These are phyloP conservation scores for Plenodomus tracheiphilus DNA, from an alignment of 2,329 filamentous ascomycete species.

Conservation along the genomic window DNA sequence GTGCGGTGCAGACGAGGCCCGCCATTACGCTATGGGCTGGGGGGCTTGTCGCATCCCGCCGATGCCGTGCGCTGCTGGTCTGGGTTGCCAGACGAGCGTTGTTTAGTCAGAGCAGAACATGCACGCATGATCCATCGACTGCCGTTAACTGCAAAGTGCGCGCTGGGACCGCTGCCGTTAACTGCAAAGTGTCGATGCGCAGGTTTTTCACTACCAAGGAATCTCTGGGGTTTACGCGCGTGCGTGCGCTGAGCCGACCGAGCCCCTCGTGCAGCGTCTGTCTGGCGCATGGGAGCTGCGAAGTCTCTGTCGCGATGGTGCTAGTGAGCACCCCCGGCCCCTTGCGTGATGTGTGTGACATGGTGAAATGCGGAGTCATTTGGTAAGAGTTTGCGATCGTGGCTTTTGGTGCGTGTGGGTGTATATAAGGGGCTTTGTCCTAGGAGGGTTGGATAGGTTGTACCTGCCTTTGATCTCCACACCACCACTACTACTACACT, in stretches of 20 bases:
- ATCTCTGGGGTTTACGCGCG: too few species aligned
- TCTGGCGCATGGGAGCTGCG: background rate
- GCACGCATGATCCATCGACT: conserved; percentile 41
- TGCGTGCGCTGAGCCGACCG: too few species aligned
- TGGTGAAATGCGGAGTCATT: background rate
- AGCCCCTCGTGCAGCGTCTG: background rate
- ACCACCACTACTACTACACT: background rate
- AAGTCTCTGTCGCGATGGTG: background rate
- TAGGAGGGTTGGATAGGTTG: background rate
- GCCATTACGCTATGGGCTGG: conserved; percentile 41
- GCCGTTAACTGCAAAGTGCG: conserved; percentile 50
- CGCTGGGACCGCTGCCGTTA: conserved; percentile 21
- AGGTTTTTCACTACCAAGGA: too few species aligned
- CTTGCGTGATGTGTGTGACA: background rate
- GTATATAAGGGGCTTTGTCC: background rate
- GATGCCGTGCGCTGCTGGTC: background rate
- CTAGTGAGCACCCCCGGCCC: too few species aligned
- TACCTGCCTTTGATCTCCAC: background rate
- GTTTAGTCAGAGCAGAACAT: conserved; percentile 16
- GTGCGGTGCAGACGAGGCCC: conserved; percentile 19
- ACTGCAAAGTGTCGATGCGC: background rate
- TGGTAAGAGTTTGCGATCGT: background rate
- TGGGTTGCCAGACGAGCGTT: conserved; percentile 10
- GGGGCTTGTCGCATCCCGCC: background rate
- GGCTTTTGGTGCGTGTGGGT: background rate